phyloP scores from a whole-genome alignment of 305 asterid species.

The Vinca major region DNA sequence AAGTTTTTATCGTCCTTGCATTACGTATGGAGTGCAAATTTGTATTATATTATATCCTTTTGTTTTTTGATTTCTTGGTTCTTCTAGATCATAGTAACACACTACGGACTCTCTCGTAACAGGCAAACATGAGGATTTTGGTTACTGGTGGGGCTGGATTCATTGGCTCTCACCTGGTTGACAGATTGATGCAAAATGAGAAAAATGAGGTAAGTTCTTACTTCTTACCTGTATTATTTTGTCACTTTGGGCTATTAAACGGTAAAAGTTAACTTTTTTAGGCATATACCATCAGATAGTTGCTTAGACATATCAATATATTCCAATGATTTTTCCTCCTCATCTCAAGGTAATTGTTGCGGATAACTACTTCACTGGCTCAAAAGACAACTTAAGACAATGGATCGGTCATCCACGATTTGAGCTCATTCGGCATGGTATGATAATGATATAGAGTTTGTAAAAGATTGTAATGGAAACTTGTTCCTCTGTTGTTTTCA shows the following conservation, averaged over 20 bases:
- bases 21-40: not conserved
- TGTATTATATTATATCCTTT: not conserved
- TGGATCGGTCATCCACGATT: constrained; percentile 51
- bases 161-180: constrained; percentile 51
- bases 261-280: not conserved
- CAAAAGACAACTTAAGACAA: constrained; percentile 40
- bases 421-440: constrained; percentile 53
- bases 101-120: not conserved
- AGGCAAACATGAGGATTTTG: constrained; percentile 49
- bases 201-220: constrained; percentile 39
- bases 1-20: not conserved
- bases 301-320: not conserved
- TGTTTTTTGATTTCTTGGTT: not conserved
- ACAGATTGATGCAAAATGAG: constrained; percentile 40
- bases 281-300: not conserved
- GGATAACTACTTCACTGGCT: constrained; percentile 43
- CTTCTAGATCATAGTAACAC: not conserved
- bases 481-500: too few species aligned
- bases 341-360: constrained; percentile 36
- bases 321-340: not conserved
- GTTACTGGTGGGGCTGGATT: constrained; percentile 52
- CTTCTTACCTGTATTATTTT: too few species aligned
- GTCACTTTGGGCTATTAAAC: not conserved
- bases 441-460: not conserved
- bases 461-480: not conserved